Conservation (phyloP, 129 eudicot species). For the Scalesia atractyloides region DNA sequence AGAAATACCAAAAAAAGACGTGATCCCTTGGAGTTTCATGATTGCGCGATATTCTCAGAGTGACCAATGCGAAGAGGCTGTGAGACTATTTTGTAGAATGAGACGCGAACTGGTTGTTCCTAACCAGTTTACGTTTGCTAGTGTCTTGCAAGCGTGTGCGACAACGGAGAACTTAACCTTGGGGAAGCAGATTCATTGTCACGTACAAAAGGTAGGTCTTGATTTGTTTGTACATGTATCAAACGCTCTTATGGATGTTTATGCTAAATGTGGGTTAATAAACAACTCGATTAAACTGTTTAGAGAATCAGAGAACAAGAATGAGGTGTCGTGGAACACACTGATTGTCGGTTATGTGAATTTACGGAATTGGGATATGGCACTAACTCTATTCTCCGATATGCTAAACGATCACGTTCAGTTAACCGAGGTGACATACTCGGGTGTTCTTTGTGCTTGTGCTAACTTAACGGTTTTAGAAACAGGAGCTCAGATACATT, state of each 20-base stretch:
- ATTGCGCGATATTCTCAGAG: slow-evolving; percentile 73
- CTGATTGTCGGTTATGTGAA: slow-evolving; percentile 72
- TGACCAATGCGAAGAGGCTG: slow-evolving; percentile 58
- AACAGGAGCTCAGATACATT: slow-evolving; percentile 64
- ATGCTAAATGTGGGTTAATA: slow-evolving; percentile 74
- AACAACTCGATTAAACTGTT: slow-evolving; percentile 50
- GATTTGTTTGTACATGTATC: slow-evolving; percentile 56
- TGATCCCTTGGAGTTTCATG: slow-evolving; percentile 86
- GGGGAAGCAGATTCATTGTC: slow-evolving; percentile 67
- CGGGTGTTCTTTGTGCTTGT: slow-evolving; percentile 68
- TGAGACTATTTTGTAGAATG: slow-evolving; percentile 57
- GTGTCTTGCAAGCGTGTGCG: slow-evolving; percentile 72
- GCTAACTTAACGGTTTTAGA: slow-evolving; percentile 61
- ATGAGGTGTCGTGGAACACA: slow-evolving; percentile 85
- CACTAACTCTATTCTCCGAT: slow-evolving; percentile 45
- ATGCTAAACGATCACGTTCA: slow-evolving; percentile 54
- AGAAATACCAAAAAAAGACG: slow-evolving; percentile 63
- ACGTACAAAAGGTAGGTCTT: slow-evolving; percentile 58
- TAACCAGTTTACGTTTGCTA: slow-evolving; percentile 73
- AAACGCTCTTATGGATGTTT: slow-evolving; percentile 80
- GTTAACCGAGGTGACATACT: slow-evolving; percentile 68
- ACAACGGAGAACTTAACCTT: slow-evolving; percentile 34
- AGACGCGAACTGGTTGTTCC: slow-evolving; percentile 46
- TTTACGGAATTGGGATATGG: slow-evolving; percentile 54
- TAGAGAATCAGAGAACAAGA: slow-evolving; percentile 40